Evolutionary conservation across 805 yeast genomes (phyloP).

Genomic region (Wickerhamiella spandovensis): DNA sequence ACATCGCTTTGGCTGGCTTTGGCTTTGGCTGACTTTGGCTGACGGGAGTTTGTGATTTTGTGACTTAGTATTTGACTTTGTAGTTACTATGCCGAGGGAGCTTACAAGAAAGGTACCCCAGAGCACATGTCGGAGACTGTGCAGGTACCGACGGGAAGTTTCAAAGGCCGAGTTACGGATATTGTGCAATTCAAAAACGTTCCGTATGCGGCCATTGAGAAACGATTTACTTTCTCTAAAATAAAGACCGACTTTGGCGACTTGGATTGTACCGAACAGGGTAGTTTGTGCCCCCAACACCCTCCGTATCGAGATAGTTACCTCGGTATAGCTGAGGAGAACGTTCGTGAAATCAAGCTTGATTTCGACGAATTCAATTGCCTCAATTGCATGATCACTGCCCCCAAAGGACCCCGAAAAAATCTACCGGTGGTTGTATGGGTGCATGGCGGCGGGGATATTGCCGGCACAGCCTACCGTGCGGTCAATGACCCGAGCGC

Average conservation of each 20-base stretch:
- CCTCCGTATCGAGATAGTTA: conserved; percentile 13
- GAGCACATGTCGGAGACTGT: background rate
- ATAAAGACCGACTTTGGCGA: conserved; percentile 1
- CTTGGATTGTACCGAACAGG: conserved; percentile 12
- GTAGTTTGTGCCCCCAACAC: conserved; percentile 14
- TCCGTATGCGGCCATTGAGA: conserved; percentile 7
- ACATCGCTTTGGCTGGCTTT: background rate
- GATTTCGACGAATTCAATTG: conserved; percentile 22
- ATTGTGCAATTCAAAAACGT: conserved; percentile 11
- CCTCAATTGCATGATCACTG: conserved; percentile 21
- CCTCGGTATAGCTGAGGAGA: conserved; percentile 8
- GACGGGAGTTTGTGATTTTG: background rate
- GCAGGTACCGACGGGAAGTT: conserved; percentile 8
- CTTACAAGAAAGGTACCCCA: no score
- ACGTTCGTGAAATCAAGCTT: conserved; percentile 13
- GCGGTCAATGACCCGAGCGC: conserved; percentile 19
- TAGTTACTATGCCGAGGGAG: no score
- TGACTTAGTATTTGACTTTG: no score
- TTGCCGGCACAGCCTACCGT: conserved; percentile 24
- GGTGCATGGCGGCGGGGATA: conserved; percentile 29
- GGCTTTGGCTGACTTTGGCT: no score
- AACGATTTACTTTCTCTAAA: conserved; percentile 8
- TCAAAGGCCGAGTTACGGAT: conserved; percentile 4
- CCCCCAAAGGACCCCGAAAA: conserved; percentile 1
- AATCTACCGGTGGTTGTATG: conserved; percentile 26